These are phyloP conservation scores for Cytospora schulzeri DNA, from an alignment of 2,329 filamentous ascomycete species.

Conservation along the genomic window DNA sequence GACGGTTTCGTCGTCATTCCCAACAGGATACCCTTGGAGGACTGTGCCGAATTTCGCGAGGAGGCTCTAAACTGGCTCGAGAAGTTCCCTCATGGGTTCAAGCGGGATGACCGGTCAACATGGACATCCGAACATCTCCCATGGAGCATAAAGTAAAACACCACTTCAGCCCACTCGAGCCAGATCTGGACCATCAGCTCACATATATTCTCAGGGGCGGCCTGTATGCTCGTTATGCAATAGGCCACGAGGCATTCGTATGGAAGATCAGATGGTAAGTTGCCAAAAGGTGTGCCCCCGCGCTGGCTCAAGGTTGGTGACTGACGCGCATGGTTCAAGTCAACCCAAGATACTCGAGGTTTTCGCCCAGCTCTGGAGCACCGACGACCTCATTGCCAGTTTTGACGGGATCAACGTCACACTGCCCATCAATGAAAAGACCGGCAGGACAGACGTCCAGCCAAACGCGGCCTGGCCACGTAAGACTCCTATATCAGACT, in stretches of 20 bases:
- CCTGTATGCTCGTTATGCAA: constrained; percentile 19
- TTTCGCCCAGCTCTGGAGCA: constrained; percentile 21
- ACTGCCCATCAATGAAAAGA: constrained; percentile 17
- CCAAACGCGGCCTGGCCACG: constrained; percentile 18
- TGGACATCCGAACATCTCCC: constrained; percentile 21
- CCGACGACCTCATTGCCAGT: constrained; percentile 23
- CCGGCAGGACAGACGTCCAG: constrained; percentile 21
- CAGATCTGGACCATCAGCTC: neutral
- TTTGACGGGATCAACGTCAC: constrained; percentile 26
- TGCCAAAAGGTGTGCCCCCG: too few species aligned
- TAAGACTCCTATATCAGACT: neutral
- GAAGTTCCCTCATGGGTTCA: constrained; percentile 23
- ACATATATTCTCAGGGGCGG: neutral
- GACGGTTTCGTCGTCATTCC: constrained; percentile 24
- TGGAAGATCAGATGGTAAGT: constrained; percentile 25
- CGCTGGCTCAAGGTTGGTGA: neutral
- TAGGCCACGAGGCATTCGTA: constrained; percentile 21
- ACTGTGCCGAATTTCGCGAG: constrained; percentile 22
- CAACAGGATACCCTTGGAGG: neutral
- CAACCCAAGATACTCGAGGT: constrained; percentile 20
- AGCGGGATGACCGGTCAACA: constrained; percentile 19
- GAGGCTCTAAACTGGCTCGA: constrained; percentile 23
- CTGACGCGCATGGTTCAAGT: neutral
- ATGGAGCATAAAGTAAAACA: constrained; percentile 18
- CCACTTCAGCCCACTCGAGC: neutral